Evolutionary conservation across 2,329 filamentous ascomycete genomes (phyloP).

Genomic region (Tolypocladium tropicale): DNA sequence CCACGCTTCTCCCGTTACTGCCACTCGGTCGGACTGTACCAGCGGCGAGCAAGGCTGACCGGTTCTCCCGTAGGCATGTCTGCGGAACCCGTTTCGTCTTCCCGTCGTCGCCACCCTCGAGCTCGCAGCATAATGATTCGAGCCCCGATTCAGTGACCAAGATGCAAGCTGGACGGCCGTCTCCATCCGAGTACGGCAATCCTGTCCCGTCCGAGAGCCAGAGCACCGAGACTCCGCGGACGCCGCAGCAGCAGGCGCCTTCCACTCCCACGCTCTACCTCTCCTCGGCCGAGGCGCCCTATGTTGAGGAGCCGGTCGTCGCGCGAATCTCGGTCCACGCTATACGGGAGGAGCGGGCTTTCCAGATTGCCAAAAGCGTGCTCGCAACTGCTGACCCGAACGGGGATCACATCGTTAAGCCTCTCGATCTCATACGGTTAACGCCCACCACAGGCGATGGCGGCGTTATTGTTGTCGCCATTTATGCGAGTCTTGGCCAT

Average conservation of each 20-base stretch:
- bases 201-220: slow-evolving; percentile 18
- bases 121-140: slow-evolving; percentile 31
- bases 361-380: slow-evolving; percentile 68
- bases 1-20: not conserved
- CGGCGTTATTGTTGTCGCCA: slow-evolving; percentile 62
- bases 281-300: slow-evolving; percentile 34
- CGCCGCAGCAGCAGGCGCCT: slow-evolving; percentile 7
- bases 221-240: slow-evolving; percentile 22
- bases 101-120: slow-evolving; percentile 36
- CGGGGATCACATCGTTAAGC: slow-evolving; percentile 66
- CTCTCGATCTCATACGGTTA: slow-evolving; percentile 69
- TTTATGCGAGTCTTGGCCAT: slow-evolving; percentile 68
- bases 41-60: not conserved
- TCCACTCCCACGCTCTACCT: slow-evolving; percentile 21
- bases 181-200: slow-evolving; percentile 27
- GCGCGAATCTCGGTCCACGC: slow-evolving; percentile 76
- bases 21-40: not conserved
- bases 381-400: slow-evolving; percentile 61
- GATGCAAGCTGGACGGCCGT: slow-evolving; percentile 31
- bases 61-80: slow-evolving; percentile 43
- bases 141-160: slow-evolving; percentile 33
- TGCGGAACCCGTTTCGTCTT: slow-evolving; percentile 51
- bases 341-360: slow-evolving; percentile 77
- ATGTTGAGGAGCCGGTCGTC: slow-evolving; percentile 57
- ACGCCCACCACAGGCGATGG: slow-evolving; percentile 59